These are phyloP conservation scores for Avena eriantha DNA, from an alignment of 176 grass and related monocot species.

Conservation along the genomic window DNA sequence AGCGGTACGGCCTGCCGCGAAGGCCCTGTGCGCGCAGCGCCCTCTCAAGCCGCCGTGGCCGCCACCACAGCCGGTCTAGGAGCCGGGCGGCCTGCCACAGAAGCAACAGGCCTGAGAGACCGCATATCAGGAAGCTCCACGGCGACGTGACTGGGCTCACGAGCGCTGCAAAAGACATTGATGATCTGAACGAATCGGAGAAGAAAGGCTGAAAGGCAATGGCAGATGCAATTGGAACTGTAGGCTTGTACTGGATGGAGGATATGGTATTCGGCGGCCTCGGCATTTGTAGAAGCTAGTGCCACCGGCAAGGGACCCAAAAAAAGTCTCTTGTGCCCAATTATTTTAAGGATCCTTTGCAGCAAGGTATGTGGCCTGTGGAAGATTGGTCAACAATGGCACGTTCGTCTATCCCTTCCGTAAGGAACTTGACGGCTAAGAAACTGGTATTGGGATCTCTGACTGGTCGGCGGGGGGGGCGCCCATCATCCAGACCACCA, in stretches of 20 bases:
- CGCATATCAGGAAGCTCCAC: conserved; percentile 35
- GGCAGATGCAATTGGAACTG: not conserved
- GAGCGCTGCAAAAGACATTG: conserved; percentile 1
- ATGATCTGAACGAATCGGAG: not conserved
- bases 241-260: not conserved
- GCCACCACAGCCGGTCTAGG: conserved; percentile 45
- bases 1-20: conserved; percentile 46
- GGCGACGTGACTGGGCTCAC: not conserved
- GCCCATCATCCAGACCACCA: not conserved
- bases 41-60: conserved; percentile 49
- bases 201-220: not conserved
- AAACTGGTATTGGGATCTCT: not conserved
- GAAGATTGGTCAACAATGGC: not conserved
- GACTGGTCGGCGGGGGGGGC: not conserved
- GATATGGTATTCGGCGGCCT: not conserved
- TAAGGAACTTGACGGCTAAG: not conserved
- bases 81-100: conserved; percentile 35
- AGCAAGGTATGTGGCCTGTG: not conserved
- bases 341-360: not conserved
- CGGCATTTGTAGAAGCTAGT: not conserved
- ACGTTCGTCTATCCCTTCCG: not conserved
- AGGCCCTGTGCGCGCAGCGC: conserved; percentile 53
- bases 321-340: not conserved
- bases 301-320: not conserved
- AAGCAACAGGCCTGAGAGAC: conserved; percentile 18